These are phyloP conservation scores for Hamamelis virginiana DNA, from an alignment of 164 flowering plant species.

Conservation along the genomic window DNA sequence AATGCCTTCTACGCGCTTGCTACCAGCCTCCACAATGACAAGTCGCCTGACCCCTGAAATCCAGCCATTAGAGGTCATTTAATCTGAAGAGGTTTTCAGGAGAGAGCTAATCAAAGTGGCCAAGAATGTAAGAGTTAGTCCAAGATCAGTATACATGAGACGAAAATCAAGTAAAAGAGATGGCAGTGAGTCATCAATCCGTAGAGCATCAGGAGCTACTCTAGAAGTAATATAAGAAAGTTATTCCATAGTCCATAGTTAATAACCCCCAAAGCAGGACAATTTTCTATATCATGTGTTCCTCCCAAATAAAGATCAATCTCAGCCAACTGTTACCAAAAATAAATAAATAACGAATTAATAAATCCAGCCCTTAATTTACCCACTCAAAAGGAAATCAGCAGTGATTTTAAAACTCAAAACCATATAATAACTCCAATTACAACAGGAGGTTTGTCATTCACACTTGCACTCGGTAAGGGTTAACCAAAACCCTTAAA, in stretches of 20 bases:
- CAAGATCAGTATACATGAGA: not conserved
- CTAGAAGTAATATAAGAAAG: not conserved
- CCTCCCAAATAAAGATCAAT: not conserved
- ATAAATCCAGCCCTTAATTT: not conserved
- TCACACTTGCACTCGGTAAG: no score
- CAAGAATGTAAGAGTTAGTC: not conserved
- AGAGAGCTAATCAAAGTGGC: not conserved
- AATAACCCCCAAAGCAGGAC: not conserved
- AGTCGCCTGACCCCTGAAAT: slow-evolving; percentile 78
- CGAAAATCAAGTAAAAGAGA: no score
- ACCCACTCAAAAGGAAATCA: not conserved
- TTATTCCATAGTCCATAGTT: no score
- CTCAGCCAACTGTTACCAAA: not conserved
- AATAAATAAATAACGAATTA: not conserved
- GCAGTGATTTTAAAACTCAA: not conserved
- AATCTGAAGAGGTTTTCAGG: not conserved
- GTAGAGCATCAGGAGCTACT: not conserved
- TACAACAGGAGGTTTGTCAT: no score
- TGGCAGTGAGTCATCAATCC: no score
- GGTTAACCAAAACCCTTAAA: no score
- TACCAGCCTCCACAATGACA: slow-evolving; percentile 90
- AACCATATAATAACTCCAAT: no score
- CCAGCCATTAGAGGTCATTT: not conserved
- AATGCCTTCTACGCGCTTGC: slow-evolving; percentile 91
- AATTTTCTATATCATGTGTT: not conserved